Percentiles rank a stretch among this genome's conserved stretches.
These are phyloP conservation scores for Saksenaea vasiformis DNA, from an alignment of 371 early-diverging fungal species.

Conservation along the genomic window DNA sequence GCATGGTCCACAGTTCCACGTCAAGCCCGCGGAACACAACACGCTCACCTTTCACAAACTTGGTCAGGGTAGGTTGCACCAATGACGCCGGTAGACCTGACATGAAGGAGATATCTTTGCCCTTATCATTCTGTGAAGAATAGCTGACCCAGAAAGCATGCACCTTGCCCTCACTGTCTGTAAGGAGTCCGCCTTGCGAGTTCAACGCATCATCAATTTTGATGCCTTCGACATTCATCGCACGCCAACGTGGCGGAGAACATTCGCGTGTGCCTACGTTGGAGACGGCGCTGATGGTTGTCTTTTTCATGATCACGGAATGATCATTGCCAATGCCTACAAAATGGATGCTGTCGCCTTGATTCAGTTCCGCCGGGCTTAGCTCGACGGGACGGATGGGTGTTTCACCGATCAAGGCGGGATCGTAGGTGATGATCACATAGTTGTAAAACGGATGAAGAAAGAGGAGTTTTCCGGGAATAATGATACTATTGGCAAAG, in stretches of 20 bases:
- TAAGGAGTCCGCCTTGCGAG: conserved; percentile 67
- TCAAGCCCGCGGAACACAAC: conserved; percentile 61
- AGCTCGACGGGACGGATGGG: conserved; percentile 65
- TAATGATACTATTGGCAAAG: conserved; percentile 78
- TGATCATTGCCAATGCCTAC: conserved; percentile 69
- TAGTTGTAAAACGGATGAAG: conserved; percentile 84
- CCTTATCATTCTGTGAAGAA: conserved; percentile 65
- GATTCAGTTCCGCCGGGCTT: conserved; percentile 57
- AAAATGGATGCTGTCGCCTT: conserved; percentile 61
- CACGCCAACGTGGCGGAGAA: conserved; percentile 67
- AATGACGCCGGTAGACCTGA: conserved; percentile 54
- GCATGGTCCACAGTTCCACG: conserved; percentile 79
- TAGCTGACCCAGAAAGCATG: conserved; percentile 80
- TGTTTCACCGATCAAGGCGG: conserved; percentile 69
- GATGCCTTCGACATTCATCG: conserved; percentile 79
- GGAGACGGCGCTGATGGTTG: conserved; percentile 58
- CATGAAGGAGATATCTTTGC: conserved; percentile 68
- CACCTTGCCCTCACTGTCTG: conserved; percentile 64
- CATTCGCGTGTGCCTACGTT: conserved; percentile 67
- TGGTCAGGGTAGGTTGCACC: conserved; percentile 41
- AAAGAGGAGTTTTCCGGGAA: conserved; percentile 72
- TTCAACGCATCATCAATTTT: conserved; percentile 63
- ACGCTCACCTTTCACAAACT: conserved; percentile 36
- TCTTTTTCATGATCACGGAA: conserved; percentile 56
- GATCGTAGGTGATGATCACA: conserved; percentile 75